phyloP scores from a whole-genome alignment of 2,329 filamentous ascomycete species.

The Clarireedia sp. region DNA sequence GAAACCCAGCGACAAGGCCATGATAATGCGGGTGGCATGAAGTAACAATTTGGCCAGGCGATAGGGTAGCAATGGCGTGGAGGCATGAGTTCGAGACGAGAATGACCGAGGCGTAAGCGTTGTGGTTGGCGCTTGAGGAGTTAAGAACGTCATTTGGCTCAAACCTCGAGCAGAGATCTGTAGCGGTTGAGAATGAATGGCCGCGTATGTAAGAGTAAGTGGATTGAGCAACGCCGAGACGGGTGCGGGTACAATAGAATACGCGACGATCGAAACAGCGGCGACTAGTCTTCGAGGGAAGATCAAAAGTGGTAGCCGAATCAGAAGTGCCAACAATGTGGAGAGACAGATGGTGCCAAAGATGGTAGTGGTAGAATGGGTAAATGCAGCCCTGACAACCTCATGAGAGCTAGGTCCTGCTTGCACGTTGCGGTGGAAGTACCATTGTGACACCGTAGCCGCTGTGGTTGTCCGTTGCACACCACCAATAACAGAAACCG shows the following conservation, averaged over 20 bases:
- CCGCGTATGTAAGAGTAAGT: conserved; percentile 82
- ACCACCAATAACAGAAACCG: conserved; percentile 75
- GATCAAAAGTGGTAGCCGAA: conserved; percentile 77
- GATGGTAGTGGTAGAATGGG: conserved; percentile 75
- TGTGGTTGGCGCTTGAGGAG: conserved; percentile 64
- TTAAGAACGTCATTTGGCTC: conserved; percentile 74
- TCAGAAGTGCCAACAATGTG: conserved; percentile 69
- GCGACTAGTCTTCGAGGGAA: conserved; percentile 62
- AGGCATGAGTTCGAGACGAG: conserved; percentile 35
- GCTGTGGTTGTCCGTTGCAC: conserved; percentile 87
- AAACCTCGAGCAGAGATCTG: conserved; percentile 70
- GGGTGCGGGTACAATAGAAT: conserved; percentile 76
- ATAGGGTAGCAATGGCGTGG: conserved; percentile 67
- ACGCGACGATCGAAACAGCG: conserved; percentile 62
- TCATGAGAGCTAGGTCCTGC: conserved; percentile 71
- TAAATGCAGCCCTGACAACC: conserved; percentile 74
- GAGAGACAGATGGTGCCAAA: conserved; percentile 90
- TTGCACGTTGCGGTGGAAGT: conserved; percentile 84
- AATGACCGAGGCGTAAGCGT: conserved; percentile 53
- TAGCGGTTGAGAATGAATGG: conserved; percentile 84
- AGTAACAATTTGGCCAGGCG: conserved; percentile 84
- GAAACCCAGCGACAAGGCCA: conserved; percentile 83
- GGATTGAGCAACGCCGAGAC: conserved; percentile 84
- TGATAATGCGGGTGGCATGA: conserved; percentile 83
- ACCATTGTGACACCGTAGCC: conserved; percentile 96